Evolutionary conservation across 2,329 filamentous ascomycete species (phyloP).

Genomic region (Allantophomopsis cytisporea): DNA sequence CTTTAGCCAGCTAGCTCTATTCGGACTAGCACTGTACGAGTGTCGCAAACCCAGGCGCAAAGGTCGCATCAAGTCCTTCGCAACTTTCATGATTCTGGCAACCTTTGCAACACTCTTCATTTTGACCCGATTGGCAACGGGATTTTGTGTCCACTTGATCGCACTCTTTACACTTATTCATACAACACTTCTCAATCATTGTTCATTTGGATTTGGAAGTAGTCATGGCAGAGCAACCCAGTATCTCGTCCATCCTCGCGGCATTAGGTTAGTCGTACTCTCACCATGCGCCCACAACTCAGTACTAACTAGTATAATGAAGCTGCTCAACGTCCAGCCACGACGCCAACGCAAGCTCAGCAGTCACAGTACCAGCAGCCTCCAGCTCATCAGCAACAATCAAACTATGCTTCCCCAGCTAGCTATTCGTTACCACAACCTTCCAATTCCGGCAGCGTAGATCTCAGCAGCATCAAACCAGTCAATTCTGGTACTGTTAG

Average conservation of each 20-base stretch:
- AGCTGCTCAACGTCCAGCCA: conserved; percentile 3
- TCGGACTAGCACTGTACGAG: too few species aligned
- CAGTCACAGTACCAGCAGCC: conserved; percentile 29
- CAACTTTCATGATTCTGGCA: too few species aligned
- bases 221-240: conserved; percentile 23
- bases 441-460: conserved; percentile 61
- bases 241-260: conserved; percentile 30
- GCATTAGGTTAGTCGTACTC: conserved; percentile 23
- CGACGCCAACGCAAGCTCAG: conserved; percentile 22
- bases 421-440: conserved; percentile 33
- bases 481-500: conserved; percentile 70
- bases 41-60: too few species aligned
- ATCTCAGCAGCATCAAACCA: conserved; percentile 69
- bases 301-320: background rate
- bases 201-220: too few species aligned
- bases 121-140: too few species aligned
- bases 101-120: too few species aligned
- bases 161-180: too few species aligned
- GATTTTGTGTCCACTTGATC: too few species aligned
- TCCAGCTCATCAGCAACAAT: conserved; percentile 21
- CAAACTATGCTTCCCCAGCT: conserved; percentile 23
- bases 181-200: too few species aligned
- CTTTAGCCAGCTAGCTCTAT: too few species aligned
- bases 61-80: too few species aligned
- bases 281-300: background rate